Percentiles rank a stretch among this genome's conserved stretches.
These are phyloP conservation scores for Tuber melanosporum DNA, from an alignment of 495 filamentous ascomycete genomes.

Conservation along the genomic window DNA sequence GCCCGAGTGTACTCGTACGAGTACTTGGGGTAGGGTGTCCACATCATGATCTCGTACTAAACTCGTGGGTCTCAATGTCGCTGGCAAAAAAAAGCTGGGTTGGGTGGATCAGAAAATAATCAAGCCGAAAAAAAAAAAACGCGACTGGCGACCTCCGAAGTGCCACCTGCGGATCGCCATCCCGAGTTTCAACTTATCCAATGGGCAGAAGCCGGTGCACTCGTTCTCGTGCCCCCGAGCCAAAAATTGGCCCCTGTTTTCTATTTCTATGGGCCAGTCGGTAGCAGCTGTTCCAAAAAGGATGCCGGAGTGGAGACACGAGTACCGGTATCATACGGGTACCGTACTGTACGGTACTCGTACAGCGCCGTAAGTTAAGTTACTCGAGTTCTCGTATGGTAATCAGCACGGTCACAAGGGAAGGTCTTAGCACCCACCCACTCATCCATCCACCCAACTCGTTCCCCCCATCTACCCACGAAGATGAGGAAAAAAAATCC, in stretches of 20 bases:
- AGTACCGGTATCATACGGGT: background rate
- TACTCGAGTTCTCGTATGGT: background rate
- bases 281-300: background rate
- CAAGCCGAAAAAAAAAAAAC: background rate
- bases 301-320: background rate
- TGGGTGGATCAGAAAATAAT: background rate
- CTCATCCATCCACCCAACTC: background rate
- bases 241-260: background rate
- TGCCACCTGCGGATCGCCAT: background rate
- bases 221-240: background rate
- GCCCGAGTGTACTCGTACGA: background rate
- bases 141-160: background rate
- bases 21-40: background rate
- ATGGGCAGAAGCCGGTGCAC: background rate
- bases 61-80: background rate
- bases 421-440: background rate
- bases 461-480: background rate
- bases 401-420: background rate
- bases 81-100: background rate
- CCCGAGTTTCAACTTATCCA: background rate
- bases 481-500: background rate
- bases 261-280: background rate
- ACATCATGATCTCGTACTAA: background rate
- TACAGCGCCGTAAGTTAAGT: no score
- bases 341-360: no score